phyloP scores from a whole-genome alignment of 2,329 filamentous ascomycete genomes.

The Calonectria montana region DNA sequence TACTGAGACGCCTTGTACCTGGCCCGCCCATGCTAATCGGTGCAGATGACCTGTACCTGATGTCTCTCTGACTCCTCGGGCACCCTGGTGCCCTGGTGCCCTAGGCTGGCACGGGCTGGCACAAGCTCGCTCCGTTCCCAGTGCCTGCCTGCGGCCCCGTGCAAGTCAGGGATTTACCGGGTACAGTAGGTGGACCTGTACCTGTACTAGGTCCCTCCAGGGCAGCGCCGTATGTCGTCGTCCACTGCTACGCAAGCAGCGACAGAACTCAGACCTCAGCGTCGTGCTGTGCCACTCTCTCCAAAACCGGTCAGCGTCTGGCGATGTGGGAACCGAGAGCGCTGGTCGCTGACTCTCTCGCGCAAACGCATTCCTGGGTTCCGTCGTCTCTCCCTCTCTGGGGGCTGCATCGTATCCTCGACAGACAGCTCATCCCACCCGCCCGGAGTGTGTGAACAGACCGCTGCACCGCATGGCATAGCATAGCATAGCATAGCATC shows the following conservation, averaged over 20 bases:
- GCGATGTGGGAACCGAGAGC: slow-evolving; percentile 14
- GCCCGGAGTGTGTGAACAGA: slow-evolving; percentile 7
- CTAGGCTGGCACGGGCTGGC: background rate
- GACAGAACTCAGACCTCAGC: slow-evolving; percentile 2
- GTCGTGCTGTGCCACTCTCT: slow-evolving; percentile 21
- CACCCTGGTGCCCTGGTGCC: slow-evolving; percentile 10
- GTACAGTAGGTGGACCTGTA: background rate
- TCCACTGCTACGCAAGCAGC: slow-evolving; percentile 24
- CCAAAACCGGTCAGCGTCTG: slow-evolving; percentile 23
- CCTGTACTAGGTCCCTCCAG: background rate
- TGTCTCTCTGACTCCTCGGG: slow-evolving; percentile 39
- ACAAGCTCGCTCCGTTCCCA: slow-evolving; percentile 14
- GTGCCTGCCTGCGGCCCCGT: background rate
- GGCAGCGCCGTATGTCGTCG: slow-evolving; percentile 9
- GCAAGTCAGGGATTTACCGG: slow-evolving; percentile 5
- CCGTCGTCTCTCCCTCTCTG: background rate
- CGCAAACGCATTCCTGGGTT: background rate
- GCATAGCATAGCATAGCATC: slow-evolving; percentile 12
- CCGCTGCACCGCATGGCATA: slow-evolving; percentile 18
- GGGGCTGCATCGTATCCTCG: background rate
- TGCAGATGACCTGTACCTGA: slow-evolving; percentile 54
- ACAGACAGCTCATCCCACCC: background rate
- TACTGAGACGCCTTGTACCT: slow-evolving; percentile 48
- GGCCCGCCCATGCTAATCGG: slow-evolving; percentile 47
- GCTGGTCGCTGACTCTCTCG: background rate